phyloP scores from a whole-genome alignment of 2,329 filamentous ascomycete genomes.

The Fonsecaea multimorphosa region DNA sequence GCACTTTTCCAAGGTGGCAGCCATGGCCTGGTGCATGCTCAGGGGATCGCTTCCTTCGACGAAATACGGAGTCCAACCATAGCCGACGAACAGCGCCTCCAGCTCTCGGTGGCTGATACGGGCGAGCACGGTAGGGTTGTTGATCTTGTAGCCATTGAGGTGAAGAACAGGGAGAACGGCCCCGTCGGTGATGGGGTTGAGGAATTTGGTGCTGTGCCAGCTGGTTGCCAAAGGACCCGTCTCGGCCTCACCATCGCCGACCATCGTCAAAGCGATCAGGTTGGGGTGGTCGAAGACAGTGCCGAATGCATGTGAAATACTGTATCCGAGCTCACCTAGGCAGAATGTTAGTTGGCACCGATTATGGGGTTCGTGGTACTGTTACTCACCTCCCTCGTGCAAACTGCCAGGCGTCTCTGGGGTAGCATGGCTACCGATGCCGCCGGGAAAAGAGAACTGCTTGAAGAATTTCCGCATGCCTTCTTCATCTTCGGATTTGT shows the following conservation, averaged over 20 bases:
- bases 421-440: slow-evolving; percentile 77
- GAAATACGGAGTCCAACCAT: slow-evolving; percentile 80
- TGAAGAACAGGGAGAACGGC: slow-evolving; percentile 79
- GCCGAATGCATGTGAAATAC: slow-evolving; percentile 78
- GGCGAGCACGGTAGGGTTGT: slow-evolving; percentile 76
- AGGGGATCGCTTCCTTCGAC: slow-evolving; percentile 76
- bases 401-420: slow-evolving; percentile 78
- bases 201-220: slow-evolving; percentile 83
- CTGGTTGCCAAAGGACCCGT: slow-evolving; percentile 78
- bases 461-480: slow-evolving; percentile 80
- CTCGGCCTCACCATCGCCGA: slow-evolving; percentile 82
- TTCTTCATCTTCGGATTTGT: slow-evolving; percentile 70
- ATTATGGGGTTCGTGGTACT: background rate
- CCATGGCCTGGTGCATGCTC: slow-evolving; percentile 83
- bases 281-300: slow-evolving; percentile 76
- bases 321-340: slow-evolving; percentile 72
- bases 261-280: slow-evolving; percentile 76
- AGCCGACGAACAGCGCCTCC: slow-evolving; percentile 71
- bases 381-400: slow-evolving; percentile 69
- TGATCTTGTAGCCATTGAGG: slow-evolving; percentile 85
- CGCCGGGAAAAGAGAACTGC: slow-evolving; percentile 80
- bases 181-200: slow-evolving; percentile 78
- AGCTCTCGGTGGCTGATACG: slow-evolving; percentile 77
- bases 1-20: slow-evolving; percentile 74
- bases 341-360: background rate